A percentile compares a stretch with the other conserved stretches of the same genome.
phyloP scores from a whole-genome alignment of 2,329 filamentous ascomycete genomes.

The Microdochium nivale region DNA sequence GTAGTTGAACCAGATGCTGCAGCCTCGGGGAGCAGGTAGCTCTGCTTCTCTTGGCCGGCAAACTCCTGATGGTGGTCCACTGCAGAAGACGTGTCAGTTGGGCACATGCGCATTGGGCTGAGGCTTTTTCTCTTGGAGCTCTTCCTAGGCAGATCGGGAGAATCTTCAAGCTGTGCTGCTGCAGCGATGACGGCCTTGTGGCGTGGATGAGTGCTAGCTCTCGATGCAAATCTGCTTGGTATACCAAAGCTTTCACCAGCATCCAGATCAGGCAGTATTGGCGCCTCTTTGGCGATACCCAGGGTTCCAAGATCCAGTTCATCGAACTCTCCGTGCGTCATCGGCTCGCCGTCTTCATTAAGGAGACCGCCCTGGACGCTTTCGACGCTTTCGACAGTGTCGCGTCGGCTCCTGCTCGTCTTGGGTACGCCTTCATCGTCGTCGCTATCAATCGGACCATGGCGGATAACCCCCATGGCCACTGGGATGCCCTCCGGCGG shows the following conservation, averaged over 20 bases:
- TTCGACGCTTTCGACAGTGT: slow-evolving; percentile 20
- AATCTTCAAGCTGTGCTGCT: slow-evolving; percentile 13
- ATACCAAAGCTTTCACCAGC: slow-evolving; percentile 51
- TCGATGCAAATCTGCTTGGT: slow-evolving; percentile 55
- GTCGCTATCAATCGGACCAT: slow-evolving; percentile 56
- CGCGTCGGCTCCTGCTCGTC: slow-evolving; percentile 17
- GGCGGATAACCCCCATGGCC: slow-evolving; percentile 50
- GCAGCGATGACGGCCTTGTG: slow-evolving; percentile 24
- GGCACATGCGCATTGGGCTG: not conserved
- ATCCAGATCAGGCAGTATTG: slow-evolving; percentile 52
- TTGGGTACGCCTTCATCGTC: slow-evolving; percentile 38
- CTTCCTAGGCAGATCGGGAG: slow-evolving; percentile 57
- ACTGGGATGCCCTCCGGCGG: slow-evolving; percentile 60
- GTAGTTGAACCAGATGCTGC: slow-evolving; percentile 15
- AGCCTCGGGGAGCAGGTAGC: slow-evolving; percentile 9
- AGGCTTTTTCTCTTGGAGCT: slow-evolving; percentile 53
- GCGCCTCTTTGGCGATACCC: slow-evolving; percentile 37
- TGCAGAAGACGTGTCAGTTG: not conserved
- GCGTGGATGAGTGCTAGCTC: slow-evolving; percentile 35
- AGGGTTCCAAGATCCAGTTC: slow-evolving; percentile 12
- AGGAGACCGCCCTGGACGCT: slow-evolving; percentile 30
- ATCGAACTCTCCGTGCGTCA: not conserved
- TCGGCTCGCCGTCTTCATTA: slow-evolving; percentile 35
- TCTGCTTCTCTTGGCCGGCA: slow-evolving; percentile 4
- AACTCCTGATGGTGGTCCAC: slow-evolving; percentile 8